Conservation (phyloP, 768 basidiomycete species). For the Candolleomyces eurysporus region DNA sequence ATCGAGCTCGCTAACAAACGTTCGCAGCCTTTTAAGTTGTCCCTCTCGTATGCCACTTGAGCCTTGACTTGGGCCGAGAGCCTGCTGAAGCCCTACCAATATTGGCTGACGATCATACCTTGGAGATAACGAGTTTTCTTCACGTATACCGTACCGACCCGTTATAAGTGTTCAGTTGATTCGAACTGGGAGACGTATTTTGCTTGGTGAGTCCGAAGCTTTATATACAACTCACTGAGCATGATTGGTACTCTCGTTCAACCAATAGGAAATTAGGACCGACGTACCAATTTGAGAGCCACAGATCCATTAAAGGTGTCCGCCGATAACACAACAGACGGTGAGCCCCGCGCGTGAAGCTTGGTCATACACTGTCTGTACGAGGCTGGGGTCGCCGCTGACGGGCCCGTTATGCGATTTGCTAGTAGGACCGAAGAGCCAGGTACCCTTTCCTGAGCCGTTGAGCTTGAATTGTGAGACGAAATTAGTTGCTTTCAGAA, state of each 20-base stretch:
- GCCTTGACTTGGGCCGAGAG: conserved; percentile 31
- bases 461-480: conserved; percentile 24
- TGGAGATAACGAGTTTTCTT: conserved; percentile 39
- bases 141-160: conserved; percentile 29
- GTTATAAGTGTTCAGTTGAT: conserved; percentile 22
- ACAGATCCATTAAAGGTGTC: conserved; percentile 26
- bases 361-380: conserved; percentile 8
- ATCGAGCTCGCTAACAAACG: conserved; percentile 41
- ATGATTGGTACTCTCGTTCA: no score
- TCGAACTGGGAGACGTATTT: conserved; percentile 22
- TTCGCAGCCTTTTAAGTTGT: no score
- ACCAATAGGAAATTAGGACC: no score
- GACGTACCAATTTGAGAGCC: conserved; percentile 28
- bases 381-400: conserved; percentile 18
- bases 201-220: neutral
- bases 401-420: conserved; percentile 29
- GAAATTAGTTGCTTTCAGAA: conserved; percentile 23
- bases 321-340: conserved; percentile 12
- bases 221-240: neutral
- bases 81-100: conserved; percentile 29
- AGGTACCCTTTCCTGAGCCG: conserved; percentile 22
- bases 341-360: neutral
- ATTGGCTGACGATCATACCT: conserved; percentile 33
- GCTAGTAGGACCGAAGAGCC: conserved; percentile 27
- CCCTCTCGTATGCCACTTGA: conserved; percentile 31